Evolutionary conservation across 75 land plant species (phyloP), one percentile per base, ranked within the genome.

Genomic region (Picea glauca): DNA sequence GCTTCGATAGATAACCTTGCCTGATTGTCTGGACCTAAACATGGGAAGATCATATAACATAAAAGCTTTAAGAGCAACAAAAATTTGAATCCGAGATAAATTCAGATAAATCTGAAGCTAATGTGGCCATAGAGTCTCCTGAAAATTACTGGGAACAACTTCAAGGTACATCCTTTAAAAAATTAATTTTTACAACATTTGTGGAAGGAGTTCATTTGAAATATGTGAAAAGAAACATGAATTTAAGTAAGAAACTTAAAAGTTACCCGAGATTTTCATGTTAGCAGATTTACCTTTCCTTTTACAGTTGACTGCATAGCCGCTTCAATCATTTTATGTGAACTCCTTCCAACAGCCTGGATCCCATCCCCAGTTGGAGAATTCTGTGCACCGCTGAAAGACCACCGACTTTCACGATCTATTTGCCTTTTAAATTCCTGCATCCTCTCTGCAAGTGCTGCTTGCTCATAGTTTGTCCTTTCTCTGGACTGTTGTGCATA

Each of bases 401-500:
- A 87, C 80, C 90, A 87, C 78, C 92, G 83, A 74, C 86, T 91
- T 78, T 98, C 98, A 62, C 93, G 81, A 79, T 98, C 99, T 79
- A 98, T 87, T 82, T 95, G 96, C 83, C 94, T 88, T 77, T 92
- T 90, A 81, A 83, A 98, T 56, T 95, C 99, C 81, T 98, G 98
- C 99, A 95, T 98, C 78, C 93, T 86, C 79, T 98, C 99, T 84
- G 87, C 90, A 78, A 98, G 91, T 50, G 96, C 98, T 77, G 99
- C 96, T 82, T 95, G 99, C 83, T 98, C 99, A 82, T 93, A 95
- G 77, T 96, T 95, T 40, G 98, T 94, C 84, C 94, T 88, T 75
- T 98, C 98, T 80, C 96, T 90, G 63, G 98, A 98, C 66, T 98
- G 99, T 66, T 91, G 98, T 65, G 98, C 99, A 89, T 98, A 98